Evolutionary conservation across 192 early-diverging fungal species (phyloP), one percentile per base, ranked within the genome.

Genomic region (Jimgerdemannia lactiflua): DNA sequence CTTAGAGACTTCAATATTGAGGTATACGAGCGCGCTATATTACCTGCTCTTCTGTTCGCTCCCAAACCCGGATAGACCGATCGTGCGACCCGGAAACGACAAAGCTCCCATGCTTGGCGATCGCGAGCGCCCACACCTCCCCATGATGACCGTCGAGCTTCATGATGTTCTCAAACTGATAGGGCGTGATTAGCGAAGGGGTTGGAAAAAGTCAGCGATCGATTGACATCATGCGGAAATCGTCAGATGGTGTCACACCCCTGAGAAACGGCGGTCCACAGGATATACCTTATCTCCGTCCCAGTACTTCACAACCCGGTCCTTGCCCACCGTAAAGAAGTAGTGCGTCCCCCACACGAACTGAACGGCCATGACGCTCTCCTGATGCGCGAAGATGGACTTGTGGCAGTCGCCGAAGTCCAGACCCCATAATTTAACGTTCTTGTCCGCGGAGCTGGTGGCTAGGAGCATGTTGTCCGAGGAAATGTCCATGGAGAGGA

Each of bases 391-490:
- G 74, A 95, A 88, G 66, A 99, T 76, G 64, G 94, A 96, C 78
- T 92, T 91, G 81, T 97, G 98, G 79, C 98, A 99, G 88, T 99
- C 98, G 68, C 98, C 98, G 86, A 99, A 99, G 86, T 99, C 98
- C 74, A 98, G 82, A 42, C 98, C 98, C 98, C 98, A 99, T 43
- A 99, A 86, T 84, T 99, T 99, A 67, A 99, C 90, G 70, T 95
- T 96, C 88, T 99, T 98, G 86, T 99, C 98, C 1, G 96, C 93
- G 4, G 95, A 96, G n/a, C 92, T 95, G 1, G 97, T 99, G 14
- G 93, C 93, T 75, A 99, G 89, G 77, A 99, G 83, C 39, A 89
- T 89, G 77, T 88, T 93, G 82, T 99, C 98, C 3, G 93, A 95
- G 10, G 98, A 97, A 74, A 99, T 99, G 81, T 99, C 98, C 94